phyloP scores from a whole-genome alignment of 1,139 yeast genomes.

The Pichia sp. region DNA sequence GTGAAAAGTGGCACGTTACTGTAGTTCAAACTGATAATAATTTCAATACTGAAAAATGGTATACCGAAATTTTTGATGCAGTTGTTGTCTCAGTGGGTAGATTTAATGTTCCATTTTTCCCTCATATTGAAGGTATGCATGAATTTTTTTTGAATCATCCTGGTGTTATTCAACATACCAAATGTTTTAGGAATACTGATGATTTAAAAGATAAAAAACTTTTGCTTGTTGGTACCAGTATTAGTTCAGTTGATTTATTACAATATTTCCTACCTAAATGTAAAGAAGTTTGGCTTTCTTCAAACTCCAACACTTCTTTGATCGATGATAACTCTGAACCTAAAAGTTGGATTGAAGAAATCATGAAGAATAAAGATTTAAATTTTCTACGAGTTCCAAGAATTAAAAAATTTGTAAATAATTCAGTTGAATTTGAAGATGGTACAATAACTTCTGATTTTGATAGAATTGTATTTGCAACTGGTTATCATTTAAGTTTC shows the following conservation, averaged over 20 bases:
- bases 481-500: conserved; percentile 40
- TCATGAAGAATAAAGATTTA: conserved; percentile 8
- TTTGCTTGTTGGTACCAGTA: conserved; percentile 45
- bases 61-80: conserved; percentile 37
- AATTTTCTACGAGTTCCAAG: conserved; percentile 12
- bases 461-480: conserved; percentile 38
- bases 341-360: conserved; percentile 10
- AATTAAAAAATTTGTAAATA: conserved; percentile 14
- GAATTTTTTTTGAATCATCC: conserved; percentile 33
- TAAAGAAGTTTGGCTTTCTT: conserved; percentile 15
- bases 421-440: conserved; percentile 32
- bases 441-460: conserved; percentile 33
- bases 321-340: background rate
- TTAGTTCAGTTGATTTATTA: conserved; percentile 45
- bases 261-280: conserved; percentile 43
- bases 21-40: conserved; percentile 15
- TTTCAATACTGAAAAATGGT: conserved; percentile 21
- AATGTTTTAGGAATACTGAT: conserved; percentile 36
- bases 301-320: background rate
- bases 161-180: conserved; percentile 33
- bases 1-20: conserved; percentile 18
- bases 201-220: conserved; percentile 37
- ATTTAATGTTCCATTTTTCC: conserved; percentile 42
- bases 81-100: conserved; percentile 42
- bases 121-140: conserved; percentile 37